Percentiles rank a stretch among this genome's conserved stretches.
phyloP scores from a whole-genome alignment of 805 yeast species.

The Saccharomycopsis lassenensis region DNA sequence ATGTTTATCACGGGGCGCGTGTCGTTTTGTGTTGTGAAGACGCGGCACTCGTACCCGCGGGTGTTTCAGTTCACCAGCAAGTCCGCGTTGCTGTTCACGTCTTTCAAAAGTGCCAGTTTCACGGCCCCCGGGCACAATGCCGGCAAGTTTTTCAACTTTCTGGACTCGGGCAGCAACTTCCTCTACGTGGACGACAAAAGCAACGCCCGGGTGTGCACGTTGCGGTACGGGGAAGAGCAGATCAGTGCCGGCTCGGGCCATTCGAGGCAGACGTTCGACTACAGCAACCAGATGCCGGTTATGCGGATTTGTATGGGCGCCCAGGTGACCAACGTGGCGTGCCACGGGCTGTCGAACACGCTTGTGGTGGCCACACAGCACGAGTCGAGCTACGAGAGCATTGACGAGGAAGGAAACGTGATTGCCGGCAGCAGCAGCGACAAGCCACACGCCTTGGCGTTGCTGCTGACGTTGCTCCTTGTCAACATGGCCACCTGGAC shows the following conservation, averaged over 20 bases:
- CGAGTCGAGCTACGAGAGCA: conserved; percentile 48
- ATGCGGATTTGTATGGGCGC: conserved; percentile 41
- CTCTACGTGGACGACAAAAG: conserved; percentile 62
- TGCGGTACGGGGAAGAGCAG: conserved; percentile 21
- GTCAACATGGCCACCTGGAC: conserved; percentile 37
- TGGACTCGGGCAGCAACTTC: conserved; percentile 29
- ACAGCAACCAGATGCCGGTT: conserved; percentile 52
- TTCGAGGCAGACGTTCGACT: conserved; percentile 32
- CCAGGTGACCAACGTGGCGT: conserved; percentile 55
- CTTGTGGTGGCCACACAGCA: conserved; percentile 51
- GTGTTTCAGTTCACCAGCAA: conserved; percentile 55
- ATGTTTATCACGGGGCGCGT: conserved; percentile 65
- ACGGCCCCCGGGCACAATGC: conserved; percentile 18
- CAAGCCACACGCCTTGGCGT: conserved; percentile 46
- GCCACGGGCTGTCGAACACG: conserved; percentile 55
- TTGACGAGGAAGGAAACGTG: conserved; percentile 64
- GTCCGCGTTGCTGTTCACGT: conserved; percentile 57
- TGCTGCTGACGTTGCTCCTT: conserved; percentile 44
- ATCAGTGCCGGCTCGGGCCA: conserved; percentile 6
- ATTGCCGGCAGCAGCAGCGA: conserved; percentile 46
- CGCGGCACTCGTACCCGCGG: conserved; percentile 51
- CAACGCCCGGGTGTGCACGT: conserved; percentile 46
- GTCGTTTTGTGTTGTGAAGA: conserved; percentile 59
- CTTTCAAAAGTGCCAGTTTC: conserved; percentile 27
- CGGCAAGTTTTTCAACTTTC: conserved; percentile 19